Conservation (phyloP, 495 filamentous ascomycete species). For the Aspergillus nidulans region DNA sequence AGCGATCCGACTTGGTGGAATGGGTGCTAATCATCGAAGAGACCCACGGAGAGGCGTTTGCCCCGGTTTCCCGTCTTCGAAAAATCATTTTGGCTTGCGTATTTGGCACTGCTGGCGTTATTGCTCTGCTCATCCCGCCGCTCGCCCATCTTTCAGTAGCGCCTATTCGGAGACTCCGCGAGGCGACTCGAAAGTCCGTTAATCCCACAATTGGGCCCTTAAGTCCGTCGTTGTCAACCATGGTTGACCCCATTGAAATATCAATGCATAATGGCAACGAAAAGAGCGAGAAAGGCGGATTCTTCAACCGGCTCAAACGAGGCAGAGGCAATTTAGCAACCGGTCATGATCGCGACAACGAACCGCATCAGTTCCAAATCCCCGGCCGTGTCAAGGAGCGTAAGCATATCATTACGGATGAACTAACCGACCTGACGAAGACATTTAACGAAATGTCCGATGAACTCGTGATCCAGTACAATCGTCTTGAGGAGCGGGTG, state of each 20-base stretch:
- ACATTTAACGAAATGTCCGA: slow-evolving; percentile 96
- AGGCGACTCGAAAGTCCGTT: slow-evolving; percentile 73
- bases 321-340: slow-evolving; percentile 5
- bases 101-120: slow-evolving; percentile 70
- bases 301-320: slow-evolving; percentile 7
- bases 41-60: slow-evolving; percentile 63
- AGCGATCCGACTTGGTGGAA: slow-evolving; percentile 58
- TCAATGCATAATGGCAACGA: not conserved
- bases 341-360: slow-evolving; percentile 5
- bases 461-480: slow-evolving; percentile 81
- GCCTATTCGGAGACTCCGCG: slow-evolving; percentile 72
- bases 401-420: slow-evolving; percentile 74
- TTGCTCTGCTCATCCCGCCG: slow-evolving; percentile 65
- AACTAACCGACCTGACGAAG: slow-evolving; percentile 77
- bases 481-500: slow-evolving; percentile 77
- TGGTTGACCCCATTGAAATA: not conserved
- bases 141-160: slow-evolving; percentile 74
- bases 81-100: slow-evolving; percentile 78
- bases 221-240: slow-evolving; percentile 22
- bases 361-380: slow-evolving; percentile 59
- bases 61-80: slow-evolving; percentile 66
- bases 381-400: slow-evolving; percentile 73
- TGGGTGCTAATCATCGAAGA: slow-evolving; percentile 84
- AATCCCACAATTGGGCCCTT: slow-evolving; percentile 40
- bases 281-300: not conserved